Conservation (phyloP, 1,284 basidiomycete species). For the Naganishia albida region DNA sequence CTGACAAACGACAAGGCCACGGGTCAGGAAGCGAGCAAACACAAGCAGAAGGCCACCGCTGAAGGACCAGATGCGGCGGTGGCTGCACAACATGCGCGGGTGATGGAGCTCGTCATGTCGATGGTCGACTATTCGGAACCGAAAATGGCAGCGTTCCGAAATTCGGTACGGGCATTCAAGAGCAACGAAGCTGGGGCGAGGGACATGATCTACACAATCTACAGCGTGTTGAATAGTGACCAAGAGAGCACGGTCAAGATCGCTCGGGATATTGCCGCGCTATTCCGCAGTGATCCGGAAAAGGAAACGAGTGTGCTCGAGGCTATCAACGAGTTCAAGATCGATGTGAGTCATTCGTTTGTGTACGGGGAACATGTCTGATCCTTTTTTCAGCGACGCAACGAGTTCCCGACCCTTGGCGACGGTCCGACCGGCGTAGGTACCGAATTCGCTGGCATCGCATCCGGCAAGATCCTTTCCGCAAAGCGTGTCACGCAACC, state of each 20-base stretch:
- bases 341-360: slow-evolving; percentile 63
- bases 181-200: slow-evolving; percentile 74
- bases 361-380: background rate
- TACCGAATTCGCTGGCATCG: slow-evolving; percentile 71
- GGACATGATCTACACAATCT: slow-evolving; percentile 84
- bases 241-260: slow-evolving; percentile 75
- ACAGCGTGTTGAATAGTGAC: slow-evolving; percentile 76
- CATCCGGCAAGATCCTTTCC: slow-evolving; percentile 76
- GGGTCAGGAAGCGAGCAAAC: background rate
- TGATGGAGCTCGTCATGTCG: slow-evolving; percentile 68
- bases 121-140: slow-evolving; percentile 70
- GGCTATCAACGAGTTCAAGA: slow-evolving; percentile 80
- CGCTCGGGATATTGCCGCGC: slow-evolving; percentile 73
- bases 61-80: slow-evolving; percentile 44
- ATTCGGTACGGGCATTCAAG: slow-evolving; percentile 77
- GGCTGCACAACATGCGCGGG: slow-evolving; percentile 62
- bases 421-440: slow-evolving; percentile 57
- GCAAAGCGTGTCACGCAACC: slow-evolving; percentile 73
- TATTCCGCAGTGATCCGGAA: slow-evolving; percentile 75
- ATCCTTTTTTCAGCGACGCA: slow-evolving; percentile 63
- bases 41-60: slow-evolving; percentile 27
- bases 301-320: slow-evolving; percentile 73
- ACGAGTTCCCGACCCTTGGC: slow-evolving; percentile 75
- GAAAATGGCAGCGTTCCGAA: slow-evolving; percentile 74
- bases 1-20: slow-evolving; percentile 22